Conservation (phyloP, 139 green algal species). For the Chlorella sorokiniana region DNA sequence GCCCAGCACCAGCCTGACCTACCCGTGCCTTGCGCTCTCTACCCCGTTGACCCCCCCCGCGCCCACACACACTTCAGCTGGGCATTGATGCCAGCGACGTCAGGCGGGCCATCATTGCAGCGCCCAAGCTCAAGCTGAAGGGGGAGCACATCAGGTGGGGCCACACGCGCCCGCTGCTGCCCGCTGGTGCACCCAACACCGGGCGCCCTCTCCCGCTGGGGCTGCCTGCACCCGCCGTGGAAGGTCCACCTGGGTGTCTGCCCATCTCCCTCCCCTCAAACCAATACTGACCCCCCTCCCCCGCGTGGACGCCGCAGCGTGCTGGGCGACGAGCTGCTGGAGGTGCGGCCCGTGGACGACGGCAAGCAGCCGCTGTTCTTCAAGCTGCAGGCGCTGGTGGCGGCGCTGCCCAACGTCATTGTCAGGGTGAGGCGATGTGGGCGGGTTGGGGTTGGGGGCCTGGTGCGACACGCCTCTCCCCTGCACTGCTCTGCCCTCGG, state of each 20-base stretch:
- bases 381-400: slow-evolving; percentile 53
- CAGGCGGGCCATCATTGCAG: slow-evolving; percentile 29
- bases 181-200: neutral
- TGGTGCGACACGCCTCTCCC: neutral
- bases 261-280: neutral
- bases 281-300: neutral
- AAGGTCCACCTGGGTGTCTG: neutral
- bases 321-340: slow-evolving; percentile 35
- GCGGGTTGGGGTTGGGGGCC: neutral
- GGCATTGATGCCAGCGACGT: slow-evolving; percentile 69
- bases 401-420: slow-evolving; percentile 73
- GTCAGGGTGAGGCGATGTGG: slow-evolving; percentile 12
- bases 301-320: slow-evolving; percentile 43
- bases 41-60: too few species aligned
- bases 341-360: slow-evolving; percentile 43
- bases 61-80: too few species aligned
- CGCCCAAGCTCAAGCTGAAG: slow-evolving; percentile 82
- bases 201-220: neutral
- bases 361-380: slow-evolving; percentile 37
- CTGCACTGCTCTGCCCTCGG: neutral
- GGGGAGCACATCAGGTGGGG: slow-evolving; percentile 56
- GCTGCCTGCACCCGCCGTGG: too few species aligned
- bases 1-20: neutral
- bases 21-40: neutral
- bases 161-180: too few species aligned